A percentile compares a stretch with the other conserved stretches of the same genome.
phyloP scores from a whole-genome alignment of 768 basidiomycete genomes.

The Amanita jacksonii region DNA sequence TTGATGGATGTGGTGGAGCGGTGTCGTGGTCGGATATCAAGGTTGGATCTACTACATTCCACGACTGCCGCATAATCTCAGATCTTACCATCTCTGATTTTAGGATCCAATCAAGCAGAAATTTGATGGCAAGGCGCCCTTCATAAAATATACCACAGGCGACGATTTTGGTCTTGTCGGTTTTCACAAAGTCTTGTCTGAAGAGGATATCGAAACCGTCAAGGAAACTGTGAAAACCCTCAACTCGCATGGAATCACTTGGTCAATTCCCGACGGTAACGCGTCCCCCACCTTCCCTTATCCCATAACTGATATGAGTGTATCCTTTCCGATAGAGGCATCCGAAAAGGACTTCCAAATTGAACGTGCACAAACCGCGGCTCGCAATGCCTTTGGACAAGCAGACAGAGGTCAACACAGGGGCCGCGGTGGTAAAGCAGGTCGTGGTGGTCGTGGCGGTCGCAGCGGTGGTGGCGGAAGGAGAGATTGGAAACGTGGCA shows the following conservation, averaged over 20 bases:
- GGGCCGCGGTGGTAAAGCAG: conserved; percentile 17
- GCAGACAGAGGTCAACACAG: conserved; percentile 12
- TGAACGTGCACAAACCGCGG: conserved; percentile 63
- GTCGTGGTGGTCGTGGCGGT: conserved; percentile 23
- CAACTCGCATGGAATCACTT: conserved; percentile 53
- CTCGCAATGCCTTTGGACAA: conserved; percentile 37
- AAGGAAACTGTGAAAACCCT: conserved; percentile 57
- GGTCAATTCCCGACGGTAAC: conserved; percentile 53
- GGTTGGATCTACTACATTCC: conserved; percentile 16
- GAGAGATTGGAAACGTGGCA: conserved; percentile 33
- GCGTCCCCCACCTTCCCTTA: not conserved
- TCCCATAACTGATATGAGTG: not conserved
- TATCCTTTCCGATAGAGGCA: conserved; percentile 60
- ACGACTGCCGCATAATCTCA: not conserved
- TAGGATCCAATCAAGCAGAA: conserved; percentile 40
- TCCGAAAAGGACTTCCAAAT: conserved; percentile 66
- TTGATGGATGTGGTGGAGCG: conserved; percentile 47
- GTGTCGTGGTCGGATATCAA: conserved; percentile 42
- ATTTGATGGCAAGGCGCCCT: conserved; percentile 40
- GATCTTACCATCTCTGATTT: not conserved
- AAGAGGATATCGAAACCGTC: conserved; percentile 65
- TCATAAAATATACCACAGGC: conserved; percentile 39
- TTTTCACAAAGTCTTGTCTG: conserved; percentile 57
- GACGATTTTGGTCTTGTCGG: conserved; percentile 43
- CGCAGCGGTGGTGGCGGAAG: conserved; percentile 38